These are phyloP conservation scores for Neospermospora avenae DNA, from an alignment of 2,329 filamentous ascomycete genomes.

Conservation along the genomic window DNA sequence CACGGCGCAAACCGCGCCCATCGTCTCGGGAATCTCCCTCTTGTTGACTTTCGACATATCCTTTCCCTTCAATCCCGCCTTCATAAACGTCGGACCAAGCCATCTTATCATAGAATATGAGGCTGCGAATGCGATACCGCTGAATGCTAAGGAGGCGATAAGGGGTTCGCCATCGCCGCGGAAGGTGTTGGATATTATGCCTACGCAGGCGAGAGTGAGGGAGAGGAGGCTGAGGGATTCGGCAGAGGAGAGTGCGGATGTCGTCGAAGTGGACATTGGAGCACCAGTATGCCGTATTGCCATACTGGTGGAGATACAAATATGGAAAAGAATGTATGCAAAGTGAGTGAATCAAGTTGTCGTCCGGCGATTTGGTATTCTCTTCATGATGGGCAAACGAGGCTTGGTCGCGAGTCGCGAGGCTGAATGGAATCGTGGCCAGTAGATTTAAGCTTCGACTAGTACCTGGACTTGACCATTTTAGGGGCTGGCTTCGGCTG, in stretches of 20 bases:
- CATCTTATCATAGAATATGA: conserved; percentile 87
- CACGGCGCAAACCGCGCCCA: conserved; percentile 90
- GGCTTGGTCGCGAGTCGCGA: conserved; percentile 3
- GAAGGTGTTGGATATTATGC: conserved; percentile 77
- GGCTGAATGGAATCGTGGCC: background rate
- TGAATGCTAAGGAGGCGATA: conserved; percentile 83
- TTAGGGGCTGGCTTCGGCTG: background rate
- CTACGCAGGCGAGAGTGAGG: conserved; percentile 63
- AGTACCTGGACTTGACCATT: background rate
- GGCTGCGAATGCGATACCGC: conserved; percentile 76
- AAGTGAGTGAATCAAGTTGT: background rate
- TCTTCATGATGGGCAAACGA: background rate
- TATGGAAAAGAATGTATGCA: conserved; percentile 1
- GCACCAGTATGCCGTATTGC: conserved; percentile 4
- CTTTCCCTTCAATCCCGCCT: conserved; percentile 81
- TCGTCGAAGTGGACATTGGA: conserved; percentile 8
- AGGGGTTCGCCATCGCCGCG: conserved; percentile 81
- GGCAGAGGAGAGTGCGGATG: conserved; percentile 44
- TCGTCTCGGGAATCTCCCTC: conserved; percentile 86
- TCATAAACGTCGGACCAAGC: conserved; percentile 87
- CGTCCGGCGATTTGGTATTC: background rate
- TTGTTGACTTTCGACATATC: conserved; percentile 79
- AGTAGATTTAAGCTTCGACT: background rate
- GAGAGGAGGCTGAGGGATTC: conserved; percentile 55
- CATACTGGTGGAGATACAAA: conserved; percentile 4